Evolutionary conservation across 345 rosid genomes (phyloP), one percentile per base, ranked within the genome.

Genomic region (Firmiana major): DNA sequence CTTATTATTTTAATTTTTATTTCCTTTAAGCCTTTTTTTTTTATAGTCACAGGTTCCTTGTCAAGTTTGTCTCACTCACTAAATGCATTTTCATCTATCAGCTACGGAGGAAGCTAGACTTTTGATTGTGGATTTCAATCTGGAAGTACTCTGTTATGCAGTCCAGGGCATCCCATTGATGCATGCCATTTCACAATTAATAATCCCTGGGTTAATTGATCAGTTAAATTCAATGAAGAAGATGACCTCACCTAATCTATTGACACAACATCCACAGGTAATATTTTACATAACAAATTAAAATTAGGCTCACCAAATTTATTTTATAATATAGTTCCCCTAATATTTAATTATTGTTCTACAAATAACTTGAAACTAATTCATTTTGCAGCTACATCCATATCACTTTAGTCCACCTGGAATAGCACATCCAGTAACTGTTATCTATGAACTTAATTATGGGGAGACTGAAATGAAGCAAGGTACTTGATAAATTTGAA

Each of bases 401-500:
- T 92, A 84, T 84, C 98, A 93, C 83, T 92, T 90, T 77, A 83
- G 69, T 84, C 96, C 93, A 38, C 90, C 94, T 22, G 94, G 94
- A 36, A 48, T 92, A 28, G 80, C 87, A 81, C 98, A 90, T 84
- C 99, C 97, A 69, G 31, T 95, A 71, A 95, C 93, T 42, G 86
- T 85, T 17, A 86, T 90, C 76, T 95, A 95, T 81, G 94, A 95
- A 84, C 98, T 93, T 79, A 87, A 86, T 82, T 93, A 92, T 77
- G 98, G 97, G 70, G 98, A 95, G 90, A 84, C 92, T 43, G 96
- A 93, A 85, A 78, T 90, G 88, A 93, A 90, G 83, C 99, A 93
- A 93, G 97, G 99, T 90, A 83, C 57, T n/a, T 11, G 48, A 6
- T 11, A 19, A 65, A 75, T 62, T 38, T 63, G 24, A 55, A 36